Base-by-base conservation (phyloP, 1,139 yeast genomes). In the Nakaseomyces glabratus region DNA sequence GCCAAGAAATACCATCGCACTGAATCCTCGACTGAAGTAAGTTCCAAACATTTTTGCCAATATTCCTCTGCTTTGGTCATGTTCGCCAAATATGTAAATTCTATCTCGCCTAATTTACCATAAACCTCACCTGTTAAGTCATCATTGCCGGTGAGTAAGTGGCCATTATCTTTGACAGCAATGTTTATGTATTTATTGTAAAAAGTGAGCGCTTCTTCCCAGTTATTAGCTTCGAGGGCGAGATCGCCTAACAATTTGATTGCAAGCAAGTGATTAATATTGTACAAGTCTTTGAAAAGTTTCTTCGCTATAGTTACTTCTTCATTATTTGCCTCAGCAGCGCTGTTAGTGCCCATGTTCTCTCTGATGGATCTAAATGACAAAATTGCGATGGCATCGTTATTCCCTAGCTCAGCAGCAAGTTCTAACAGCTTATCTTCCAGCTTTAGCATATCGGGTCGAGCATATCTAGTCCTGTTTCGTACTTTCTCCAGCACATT, bases 331-430 rank as follows among this genome's bases (percentile, higher is more conserved):
- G 45, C 49, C 9, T 47, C 30, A 1, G 41, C 34, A 3, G 49
- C 47, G 24, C 57, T 52, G 15, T 51, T 62, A 12, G 13, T 14
- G 9, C 24, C 23, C 11, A 11, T 13, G 3, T 12, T 19, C n/a
- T 29, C 20, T 20, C 13, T 20, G 19, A 80, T 52, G 0, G 78
- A 75, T 43, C 68, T 81, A 61, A 68, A 85, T 25, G 85, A 73
- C 15, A 86, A 58, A 11, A 82, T 62, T 1, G 90, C 65, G 18
- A 86, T 73, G 1, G 95, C 95, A 56, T 85, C 85, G 43, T 76
- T 71, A 49, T 81, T 73, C 1, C 95, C 95, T 48, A 75, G 49
- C 49, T 82, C 93, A 0, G 95, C 95, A 6, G 95, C 86, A 39
- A 71, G 71, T 46, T 84, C 93, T 8, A 85, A 70, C 28, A 85